Evolutionary conservation across 768 basidiomycete species (phyloP).

Genomic region (Lentinula sp.): DNA sequence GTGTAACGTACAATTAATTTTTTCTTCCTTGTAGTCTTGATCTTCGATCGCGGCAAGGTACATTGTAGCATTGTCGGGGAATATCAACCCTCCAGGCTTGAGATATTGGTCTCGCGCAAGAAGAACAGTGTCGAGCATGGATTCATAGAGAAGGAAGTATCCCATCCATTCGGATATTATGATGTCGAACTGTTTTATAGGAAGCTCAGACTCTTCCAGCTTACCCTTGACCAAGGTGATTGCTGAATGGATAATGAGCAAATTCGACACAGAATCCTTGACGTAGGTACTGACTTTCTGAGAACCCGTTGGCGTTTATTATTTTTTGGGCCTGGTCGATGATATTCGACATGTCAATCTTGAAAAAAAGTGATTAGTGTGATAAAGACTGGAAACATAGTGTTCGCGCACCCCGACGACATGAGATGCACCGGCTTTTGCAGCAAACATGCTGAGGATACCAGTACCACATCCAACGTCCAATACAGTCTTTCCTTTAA

Average conservation of each 20-base stretch:
- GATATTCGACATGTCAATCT: constrained; percentile 99
- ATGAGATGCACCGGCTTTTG: constrained; percentile 89
- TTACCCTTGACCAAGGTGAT: constrained; percentile 98
- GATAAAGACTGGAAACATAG: constrained; percentile 1
- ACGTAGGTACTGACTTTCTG: constrained; percentile 63
- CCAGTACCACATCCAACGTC: constrained; percentile 99
- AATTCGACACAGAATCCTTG: constrained; percentile 4
- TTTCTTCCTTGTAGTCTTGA: constrained; percentile 99
- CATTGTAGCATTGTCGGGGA: constrained; percentile 91
- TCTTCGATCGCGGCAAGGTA: constrained; percentile 98
- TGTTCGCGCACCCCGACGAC: constrained; percentile 75
- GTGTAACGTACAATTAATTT: constrained; percentile 88
- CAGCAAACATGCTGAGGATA: constrained; percentile 96
- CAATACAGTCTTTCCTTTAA: constrained; percentile 94
- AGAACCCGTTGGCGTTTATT: constrained; percentile 93
- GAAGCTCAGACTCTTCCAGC: constrained; percentile 87
- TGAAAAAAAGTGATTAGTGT: constrained; percentile 10
- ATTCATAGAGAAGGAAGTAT: constrained; percentile 98
- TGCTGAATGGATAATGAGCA: constrained; percentile 34
- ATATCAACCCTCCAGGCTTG: constrained; percentile 84
- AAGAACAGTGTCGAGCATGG: constrained; percentile 98
- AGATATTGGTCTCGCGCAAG: constrained; percentile 96
- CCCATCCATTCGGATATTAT: constrained; percentile 99
- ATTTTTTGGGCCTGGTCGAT: constrained; percentile 99
- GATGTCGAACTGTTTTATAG: constrained; percentile 91